Percentiles rank a stretch among this genome's conserved stretches.
These are phyloP conservation scores for Cephaloascus fragrans DNA, from an alignment of 805 yeast genomes.

Conservation along the genomic window DNA sequence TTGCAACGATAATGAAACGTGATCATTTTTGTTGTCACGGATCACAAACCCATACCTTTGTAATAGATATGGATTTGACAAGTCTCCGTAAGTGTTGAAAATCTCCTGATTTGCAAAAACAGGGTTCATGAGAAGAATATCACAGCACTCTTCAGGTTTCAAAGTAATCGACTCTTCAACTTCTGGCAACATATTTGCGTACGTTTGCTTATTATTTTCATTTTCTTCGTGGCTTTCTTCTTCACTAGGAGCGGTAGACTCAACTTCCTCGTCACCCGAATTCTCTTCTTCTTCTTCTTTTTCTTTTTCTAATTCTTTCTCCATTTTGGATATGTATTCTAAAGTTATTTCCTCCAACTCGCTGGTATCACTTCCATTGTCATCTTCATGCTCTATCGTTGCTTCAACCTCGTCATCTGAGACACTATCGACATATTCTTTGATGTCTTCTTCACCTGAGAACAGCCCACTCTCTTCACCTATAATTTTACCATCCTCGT, in stretches of 20 bases:
- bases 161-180: conserved; percentile 1
- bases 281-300: conserved; percentile 1
- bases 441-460: conserved; percentile 7
- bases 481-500: conserved; percentile 7
- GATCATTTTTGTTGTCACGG: conserved; percentile 42
- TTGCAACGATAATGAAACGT: conserved; percentile 48
- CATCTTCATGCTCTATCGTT: conserved; percentile 4
- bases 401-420: conserved; percentile 1
- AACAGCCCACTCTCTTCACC: conserved; percentile 6
- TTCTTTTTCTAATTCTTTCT: neutral
- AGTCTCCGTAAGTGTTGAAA: conserved; percentile 76
- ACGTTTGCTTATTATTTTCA: neutral
- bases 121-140: conserved; percentile 39
- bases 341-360: conserved; percentile 4
- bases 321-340: neutral
- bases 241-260: conserved; percentile 3
- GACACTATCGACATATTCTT: conserved; percentile 1
- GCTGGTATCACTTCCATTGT: conserved; percentile 4
- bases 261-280: conserved; percentile 6
- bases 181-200: conserved; percentile 3
- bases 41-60: conserved; percentile 74
- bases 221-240: conserved; percentile 7
- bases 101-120: conserved; percentile 49
- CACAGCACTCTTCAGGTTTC: conserved; percentile 54
- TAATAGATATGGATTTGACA: conserved; percentile 53